Conservation (phyloP, 129 eudicot species). For the Flaveria linearis region DNA sequence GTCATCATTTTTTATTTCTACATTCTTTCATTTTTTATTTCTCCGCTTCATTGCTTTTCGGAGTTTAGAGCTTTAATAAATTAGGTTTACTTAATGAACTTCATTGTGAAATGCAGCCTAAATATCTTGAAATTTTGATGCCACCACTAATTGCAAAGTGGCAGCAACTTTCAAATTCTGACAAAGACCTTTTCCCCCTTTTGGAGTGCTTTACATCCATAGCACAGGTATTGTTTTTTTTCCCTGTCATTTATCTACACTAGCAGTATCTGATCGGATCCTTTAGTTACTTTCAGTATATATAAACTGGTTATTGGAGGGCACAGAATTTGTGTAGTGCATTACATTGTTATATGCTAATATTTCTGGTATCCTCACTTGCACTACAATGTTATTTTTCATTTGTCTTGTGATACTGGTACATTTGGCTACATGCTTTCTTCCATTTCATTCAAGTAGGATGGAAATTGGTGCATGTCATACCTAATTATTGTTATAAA, state of each 20-base stretch:
- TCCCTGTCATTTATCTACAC: neutral
- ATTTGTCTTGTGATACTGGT: neutral
- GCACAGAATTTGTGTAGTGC: neutral
- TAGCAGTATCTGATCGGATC: neutral
- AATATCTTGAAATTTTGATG: conserved; percentile 85
- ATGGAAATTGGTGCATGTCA: neutral
- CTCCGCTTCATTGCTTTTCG: neutral
- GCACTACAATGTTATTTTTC: neutral
- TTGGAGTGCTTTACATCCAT: conserved; percentile 97
- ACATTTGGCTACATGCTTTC: neutral
- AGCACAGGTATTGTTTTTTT: conserved; percentile 67
- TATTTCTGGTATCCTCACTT: neutral
- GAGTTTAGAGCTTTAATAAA: neutral
- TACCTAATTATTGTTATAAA: neutral
- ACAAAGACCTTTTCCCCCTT: conserved; percentile 92
- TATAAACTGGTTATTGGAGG: neutral
- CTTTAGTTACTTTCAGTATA: no score
- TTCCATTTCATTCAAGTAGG: neutral
- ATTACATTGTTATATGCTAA: neutral
- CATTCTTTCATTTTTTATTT: neutral
- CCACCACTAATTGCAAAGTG: conserved; percentile 96
- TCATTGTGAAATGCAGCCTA: conserved; percentile 60
- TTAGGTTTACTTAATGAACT: conserved; percentile 1
- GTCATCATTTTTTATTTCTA: neutral
- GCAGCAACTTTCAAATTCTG: conserved; percentile 86